A percentile compares a stretch with the other conserved stretches of the same genome.
These are phyloP conservation scores for Trametes sanguinea DNA, from an alignment of 768 basidiomycete genomes.

Conservation along the genomic window DNA sequence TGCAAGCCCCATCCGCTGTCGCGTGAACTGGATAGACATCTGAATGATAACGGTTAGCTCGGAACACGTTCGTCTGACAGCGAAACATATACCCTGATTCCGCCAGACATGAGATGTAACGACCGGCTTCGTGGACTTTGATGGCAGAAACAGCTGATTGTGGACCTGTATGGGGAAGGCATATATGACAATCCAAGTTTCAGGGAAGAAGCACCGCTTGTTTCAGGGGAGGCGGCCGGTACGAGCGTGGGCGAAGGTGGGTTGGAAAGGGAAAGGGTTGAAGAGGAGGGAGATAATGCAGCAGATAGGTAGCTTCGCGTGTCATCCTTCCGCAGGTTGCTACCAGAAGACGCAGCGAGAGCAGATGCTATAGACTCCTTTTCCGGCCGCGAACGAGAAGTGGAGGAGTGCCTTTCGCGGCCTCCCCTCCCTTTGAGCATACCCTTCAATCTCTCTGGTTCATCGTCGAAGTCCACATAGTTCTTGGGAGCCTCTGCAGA, in stretches of 20 bases:
- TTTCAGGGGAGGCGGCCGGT: conserved; percentile 35
- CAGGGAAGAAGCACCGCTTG: conserved; percentile 8
- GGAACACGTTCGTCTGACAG: background rate
- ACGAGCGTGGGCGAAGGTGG: conserved; percentile 30
- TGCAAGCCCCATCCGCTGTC: conserved; percentile 50
- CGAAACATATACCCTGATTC: conserved; percentile 57
- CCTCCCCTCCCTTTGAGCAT: conserved; percentile 59
- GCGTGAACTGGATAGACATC: conserved; percentile 57
- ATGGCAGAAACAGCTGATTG: conserved; percentile 49
- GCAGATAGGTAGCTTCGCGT: conserved; percentile 14
- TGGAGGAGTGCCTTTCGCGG: conserved; percentile 33
- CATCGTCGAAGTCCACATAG: conserved; percentile 81
- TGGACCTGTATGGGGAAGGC: conserved; percentile 47
- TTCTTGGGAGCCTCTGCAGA: conserved; percentile 77
- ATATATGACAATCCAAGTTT: conserved; percentile 38
- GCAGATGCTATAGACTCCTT: background rate
- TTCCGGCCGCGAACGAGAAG: conserved; percentile 11
- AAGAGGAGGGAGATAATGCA: conserved; percentile 24
- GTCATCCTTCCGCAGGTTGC: conserved; percentile 14
- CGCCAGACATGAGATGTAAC: conserved; percentile 55
- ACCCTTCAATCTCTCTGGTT: conserved; percentile 73
- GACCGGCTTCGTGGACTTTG: conserved; percentile 43
- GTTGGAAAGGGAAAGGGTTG: conserved; percentile 25
- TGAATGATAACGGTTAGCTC: conserved; percentile 30
- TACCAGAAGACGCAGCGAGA: background rate